These are phyloP conservation scores for Tothia fuscella DNA, from an alignment of 2,329 filamentous ascomycete species.

Conservation along the genomic window DNA sequence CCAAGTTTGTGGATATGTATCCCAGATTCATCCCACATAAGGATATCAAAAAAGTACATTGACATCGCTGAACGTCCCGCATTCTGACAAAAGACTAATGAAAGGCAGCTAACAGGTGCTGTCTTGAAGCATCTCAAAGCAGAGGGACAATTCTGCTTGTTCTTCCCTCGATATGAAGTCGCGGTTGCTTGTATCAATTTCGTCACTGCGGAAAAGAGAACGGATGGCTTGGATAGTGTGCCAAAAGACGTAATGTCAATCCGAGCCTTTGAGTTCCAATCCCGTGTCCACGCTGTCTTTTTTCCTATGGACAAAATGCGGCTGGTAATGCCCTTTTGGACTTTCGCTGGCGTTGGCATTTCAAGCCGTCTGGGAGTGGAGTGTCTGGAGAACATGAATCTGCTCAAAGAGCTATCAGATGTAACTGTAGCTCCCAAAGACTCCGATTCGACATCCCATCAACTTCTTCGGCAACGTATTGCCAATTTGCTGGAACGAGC, in stretches of 20 bases:
- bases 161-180: constrained; percentile 5
- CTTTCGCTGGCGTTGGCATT: constrained; percentile 7
- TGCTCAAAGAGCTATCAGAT: constrained; percentile 4
- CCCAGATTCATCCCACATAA: constrained; percentile 8
- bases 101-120: not conserved
- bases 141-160: constrained; percentile 1
- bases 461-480: constrained; percentile 8
- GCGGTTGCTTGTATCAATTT: constrained; percentile 8
- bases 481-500: constrained; percentile 7
- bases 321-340: constrained; percentile 7
- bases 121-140: constrained; percentile 7
- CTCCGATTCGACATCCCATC: not conserved
- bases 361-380: constrained; percentile 8
- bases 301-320: constrained; percentile 3
- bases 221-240: constrained; percentile 6
- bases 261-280: constrained; percentile 6
- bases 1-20: constrained; percentile 10
- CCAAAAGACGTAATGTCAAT: not conserved
- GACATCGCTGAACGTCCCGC: too few species aligned
- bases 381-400: not conserved
- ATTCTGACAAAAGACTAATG: not conserved
- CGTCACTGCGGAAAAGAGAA: not conserved
- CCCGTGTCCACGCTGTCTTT: constrained; percentile 1
- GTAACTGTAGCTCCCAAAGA: not conserved
- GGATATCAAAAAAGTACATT: constrained; percentile 10